A percentile compares a stretch with the other conserved stretches of the same genome.
Evolutionary conservation across 2,329 filamentous ascomycete species (phyloP).

Genomic region (Colletotrichum horii): DNA sequence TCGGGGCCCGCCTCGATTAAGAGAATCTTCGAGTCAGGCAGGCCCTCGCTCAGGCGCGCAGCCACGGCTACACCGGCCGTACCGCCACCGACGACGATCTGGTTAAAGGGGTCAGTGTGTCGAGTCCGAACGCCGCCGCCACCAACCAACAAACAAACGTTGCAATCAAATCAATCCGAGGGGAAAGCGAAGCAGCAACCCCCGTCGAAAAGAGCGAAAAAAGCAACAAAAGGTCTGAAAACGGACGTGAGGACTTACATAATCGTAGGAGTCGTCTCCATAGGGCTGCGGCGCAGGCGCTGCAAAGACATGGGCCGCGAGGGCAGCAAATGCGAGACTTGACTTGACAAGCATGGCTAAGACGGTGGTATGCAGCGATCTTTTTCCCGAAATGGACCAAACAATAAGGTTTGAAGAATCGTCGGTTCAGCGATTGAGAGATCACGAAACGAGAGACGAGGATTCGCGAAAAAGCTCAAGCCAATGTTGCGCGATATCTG

Average conservation of each 20-base stretch:
- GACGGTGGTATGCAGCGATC: not conserved
- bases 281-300: not conserved
- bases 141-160: not conserved
- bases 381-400: not conserved
- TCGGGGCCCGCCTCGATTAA: conserved; percentile 35
- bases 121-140: not conserved
- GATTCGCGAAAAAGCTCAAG: not conserved
- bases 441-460: not conserved
- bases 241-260: conserved; percentile 10
- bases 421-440: not conserved
- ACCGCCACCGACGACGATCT: conserved; percentile 38
- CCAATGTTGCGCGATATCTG: conserved; percentile 1
- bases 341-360: conserved; percentile 19
- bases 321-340: conserved; percentile 6
- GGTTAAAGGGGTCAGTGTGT: not conserved
- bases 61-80: conserved; percentile 38
- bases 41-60: conserved; percentile 25
- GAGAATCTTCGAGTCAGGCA: conserved; percentile 28
- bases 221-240: not conserved
- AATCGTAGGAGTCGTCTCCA: conserved; percentile 12
- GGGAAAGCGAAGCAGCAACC: not conserved
- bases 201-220: not conserved
- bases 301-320: not conserved
- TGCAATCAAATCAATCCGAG: not conserved
- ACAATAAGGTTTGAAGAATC: not conserved